Percentiles rank a stretch among this genome's conserved stretches.
Evolutionary conservation across 2,329 filamentous ascomycete species (phyloP).

Genomic region (Capronia americana): DNA sequence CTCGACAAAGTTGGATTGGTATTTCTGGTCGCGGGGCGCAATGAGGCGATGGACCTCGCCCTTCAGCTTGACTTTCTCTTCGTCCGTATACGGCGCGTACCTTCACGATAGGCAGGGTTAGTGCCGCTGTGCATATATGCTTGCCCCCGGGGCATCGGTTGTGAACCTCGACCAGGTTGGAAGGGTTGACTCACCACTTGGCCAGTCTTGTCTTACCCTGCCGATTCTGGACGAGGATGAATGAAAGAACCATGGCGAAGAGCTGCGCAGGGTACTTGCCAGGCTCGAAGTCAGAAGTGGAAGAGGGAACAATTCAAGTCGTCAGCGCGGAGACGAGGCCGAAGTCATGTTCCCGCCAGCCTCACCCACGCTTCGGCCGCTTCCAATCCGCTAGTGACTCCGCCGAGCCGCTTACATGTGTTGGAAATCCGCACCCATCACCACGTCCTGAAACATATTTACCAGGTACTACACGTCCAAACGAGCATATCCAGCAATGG

Average conservation of each 20-base stretch:
- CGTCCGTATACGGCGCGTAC: slow-evolving; percentile 96
- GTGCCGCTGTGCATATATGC: neutral
- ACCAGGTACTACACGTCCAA: neutral
- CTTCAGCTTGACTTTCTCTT: slow-evolving; percentile 98
- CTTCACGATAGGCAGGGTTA: neutral
- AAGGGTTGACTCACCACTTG: slow-evolving; percentile 70
- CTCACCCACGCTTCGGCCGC: no score
- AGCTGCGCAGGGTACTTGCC: neutral
- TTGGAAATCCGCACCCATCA: neutral
- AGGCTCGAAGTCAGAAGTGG: neutral
- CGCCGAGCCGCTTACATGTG: neutral
- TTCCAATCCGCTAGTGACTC: neutral
- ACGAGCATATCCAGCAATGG: no score
- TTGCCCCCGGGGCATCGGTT: neutral
- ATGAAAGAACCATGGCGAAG: slow-evolving; percentile 70
- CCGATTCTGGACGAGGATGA: slow-evolving; percentile 87
- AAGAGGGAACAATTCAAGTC: neutral
- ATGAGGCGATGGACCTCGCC: slow-evolving; percentile 98
- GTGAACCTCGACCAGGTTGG: neutral
- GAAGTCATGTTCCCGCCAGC: neutral
- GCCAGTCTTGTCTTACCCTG: slow-evolving; percentile 98
- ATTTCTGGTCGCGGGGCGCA: slow-evolving; percentile 96
- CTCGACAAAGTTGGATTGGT: slow-evolving; percentile 99
- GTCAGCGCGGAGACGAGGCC: neutral
- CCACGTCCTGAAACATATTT: neutral